Evolutionary conservation across 768 basidiomycete genomes (phyloP), one percentile per base, ranked within the genome.

Genomic region (Russula sp.): DNA sequence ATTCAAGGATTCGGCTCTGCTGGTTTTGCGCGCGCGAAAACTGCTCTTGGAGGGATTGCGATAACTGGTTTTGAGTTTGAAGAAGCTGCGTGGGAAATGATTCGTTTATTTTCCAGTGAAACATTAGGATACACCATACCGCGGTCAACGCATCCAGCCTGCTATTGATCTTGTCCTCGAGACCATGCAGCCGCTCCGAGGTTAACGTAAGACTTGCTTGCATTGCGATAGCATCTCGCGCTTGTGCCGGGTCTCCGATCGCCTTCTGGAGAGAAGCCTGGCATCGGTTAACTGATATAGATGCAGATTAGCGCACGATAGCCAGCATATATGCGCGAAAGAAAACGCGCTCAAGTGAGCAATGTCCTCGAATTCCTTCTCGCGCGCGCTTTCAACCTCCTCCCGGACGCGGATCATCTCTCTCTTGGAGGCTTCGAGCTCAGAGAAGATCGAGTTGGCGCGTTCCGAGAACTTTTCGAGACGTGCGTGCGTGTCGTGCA

Each of bases 401-500:
- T 77, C 77, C 64, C 84, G 80, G 2, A 82, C 79, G 6, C 76
- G 73, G 27, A 77, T 73, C 35, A 89, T 77, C 66, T 87, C 84
- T 6, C 74, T 71, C 65, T 78, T 80, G 31, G 84, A 77, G 37
- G 81, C 77, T 14, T 83, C 81, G 13, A 87, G 77, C 37, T 75
- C 77, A 11, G 72, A 71, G 1, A 82, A 72, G 27, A 89, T 76
- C n/a, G 73, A 73, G 48, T 82, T 83, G 14, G 85, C 80, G 35
- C 80, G 79, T 7, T 75, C 74, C 0, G 85, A 82, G 63, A 90
- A 89, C 67, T 76, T 81, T 72, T 91, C 87, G 40, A 90, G 78
- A 64, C 85, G 82, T 22, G 80, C 81, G 60, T 89, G 87, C 0
- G 87, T 89, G 70, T 90, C 89, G 66, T 89, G 83, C 22, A 91